Percentiles rank a stretch among this genome's conserved stretches.
These are phyloP conservation scores for Blastomyces silverae DNA, from an alignment of 2,329 filamentous ascomycete species.

Conservation along the genomic window DNA sequence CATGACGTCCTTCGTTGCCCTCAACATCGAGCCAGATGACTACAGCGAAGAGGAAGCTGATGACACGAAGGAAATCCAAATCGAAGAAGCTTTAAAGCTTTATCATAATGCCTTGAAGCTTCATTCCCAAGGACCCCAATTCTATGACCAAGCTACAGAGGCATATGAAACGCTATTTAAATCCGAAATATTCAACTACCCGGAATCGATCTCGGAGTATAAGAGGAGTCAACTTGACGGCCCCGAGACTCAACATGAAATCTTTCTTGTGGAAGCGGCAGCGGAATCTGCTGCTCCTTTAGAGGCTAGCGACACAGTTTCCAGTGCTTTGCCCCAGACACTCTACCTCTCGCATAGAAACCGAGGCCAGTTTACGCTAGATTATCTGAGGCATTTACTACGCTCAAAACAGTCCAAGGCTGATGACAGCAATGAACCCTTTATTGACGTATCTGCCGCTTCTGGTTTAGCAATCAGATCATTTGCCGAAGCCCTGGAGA, in stretches of 20 bases:
- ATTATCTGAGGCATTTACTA: constrained; percentile 55
- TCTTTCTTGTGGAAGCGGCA: constrained; percentile 28
- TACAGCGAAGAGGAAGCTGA: constrained; percentile 86
- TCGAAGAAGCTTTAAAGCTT: constrained; percentile 91
- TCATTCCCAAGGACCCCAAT: constrained; percentile 75
- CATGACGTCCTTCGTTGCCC: constrained; percentile 66
- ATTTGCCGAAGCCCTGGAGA: constrained; percentile 57
- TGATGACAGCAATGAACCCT: constrained; percentile 22
- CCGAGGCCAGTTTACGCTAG: constrained; percentile 83
- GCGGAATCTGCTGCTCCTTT: constrained; percentile 42
- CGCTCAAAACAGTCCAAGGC: constrained; percentile 17
- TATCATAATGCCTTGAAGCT: constrained; percentile 88
- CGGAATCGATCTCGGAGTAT: constrained; percentile 79
- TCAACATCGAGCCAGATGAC: constrained; percentile 92
- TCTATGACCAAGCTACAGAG: constrained; percentile 66
- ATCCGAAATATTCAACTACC: constrained; percentile 90
- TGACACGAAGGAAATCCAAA: constrained; percentile 91
- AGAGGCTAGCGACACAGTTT: constrained; percentile 63
- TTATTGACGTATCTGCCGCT: constrained; percentile 30
- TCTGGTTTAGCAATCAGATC: constrained; percentile 43
- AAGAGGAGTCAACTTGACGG: constrained; percentile 54
- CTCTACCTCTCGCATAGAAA: constrained; percentile 95
- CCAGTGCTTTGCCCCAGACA: constrained; percentile 77
- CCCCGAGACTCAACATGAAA: constrained; percentile 43
- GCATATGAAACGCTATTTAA: constrained; percentile 81